Evolutionary conservation across 371 early-diverging fungal species (phyloP), one percentile per base, ranked within the genome.

Genomic region (Mucor indicus): DNA sequence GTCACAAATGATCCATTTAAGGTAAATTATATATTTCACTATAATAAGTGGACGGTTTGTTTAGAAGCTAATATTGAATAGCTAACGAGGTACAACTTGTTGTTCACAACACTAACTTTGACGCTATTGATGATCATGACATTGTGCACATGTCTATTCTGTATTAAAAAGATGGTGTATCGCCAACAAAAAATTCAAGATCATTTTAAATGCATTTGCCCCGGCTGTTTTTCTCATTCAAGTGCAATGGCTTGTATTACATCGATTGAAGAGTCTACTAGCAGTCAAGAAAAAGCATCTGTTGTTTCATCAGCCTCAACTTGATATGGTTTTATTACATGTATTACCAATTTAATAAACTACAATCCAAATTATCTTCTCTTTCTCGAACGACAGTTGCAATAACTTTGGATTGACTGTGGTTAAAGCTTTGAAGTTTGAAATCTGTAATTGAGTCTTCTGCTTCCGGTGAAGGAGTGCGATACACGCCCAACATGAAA

Each of bases 1-100:
- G 7, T 33, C 11, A 21, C 45, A 25, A 21, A 20, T 12, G 62
- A 66, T 50, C 58, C 55, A 1, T 66, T 53, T 39, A 30, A 38
- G 39, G 66, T 65, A 61, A 48, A 42, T 7, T 13, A 9, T n/a
- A n/a, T n/a, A n/a, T n/a, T n/a, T n/a, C n/a, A n/a, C n/a, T n/a
- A n/a, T n/a, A n/a, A n/a, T n/a, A n/a, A n/a, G n/a, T n/a, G n/a
- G n/a, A n/a, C n/a, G n/a, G n/a, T n/a, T n/a, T n/a, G n/a, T n/a
- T n/a, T n/a, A n/a, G n/a, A n/a, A n/a, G n/a, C n/a, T n/a, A n/a
- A n/a, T n/a, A n/a, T n/a, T n/a, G n/a, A n/a, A 3, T 29, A 51
- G 53, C 20, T 53, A 25, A 53, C 53, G 13, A 38, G 53, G 25
- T 47, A 54, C 30, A 42, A 41, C 15, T 19, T 54, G 23, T 11